Evolutionary conservation across 106 monocot species (phyloP).

Genomic region (Cymbidium sinense): DNA sequence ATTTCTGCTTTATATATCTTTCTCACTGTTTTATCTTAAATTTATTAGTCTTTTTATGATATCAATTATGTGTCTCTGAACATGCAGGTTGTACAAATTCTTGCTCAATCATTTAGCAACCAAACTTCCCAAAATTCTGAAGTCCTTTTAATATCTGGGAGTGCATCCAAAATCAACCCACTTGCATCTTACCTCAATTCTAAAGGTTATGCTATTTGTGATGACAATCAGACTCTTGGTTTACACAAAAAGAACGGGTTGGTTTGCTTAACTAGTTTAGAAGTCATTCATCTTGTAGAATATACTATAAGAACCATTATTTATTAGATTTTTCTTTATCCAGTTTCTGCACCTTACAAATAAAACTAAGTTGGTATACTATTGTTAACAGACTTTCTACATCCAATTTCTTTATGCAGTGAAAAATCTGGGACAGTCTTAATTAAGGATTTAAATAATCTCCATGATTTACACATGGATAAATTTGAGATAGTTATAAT

Average conservation of each 20-base stretch:
- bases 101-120: not conserved
- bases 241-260: not conserved
- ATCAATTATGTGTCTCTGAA: not conserved
- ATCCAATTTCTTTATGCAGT: not conserved
- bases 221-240: not conserved
- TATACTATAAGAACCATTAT: not conserved
- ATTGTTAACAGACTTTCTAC: not conserved
- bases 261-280: not conserved
- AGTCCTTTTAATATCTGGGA: not conserved
- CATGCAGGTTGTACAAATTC: slow-evolving; percentile 2
- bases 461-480: not conserved
- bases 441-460: slow-evolving; percentile 11
- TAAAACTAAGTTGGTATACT: not conserved
- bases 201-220: not conserved
- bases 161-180: slow-evolving; percentile 1
- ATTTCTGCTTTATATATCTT: not conserved
- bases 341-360: not conserved
- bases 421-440: not conserved
- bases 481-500: slow-evolving; percentile 20
- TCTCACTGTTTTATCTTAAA: not conserved
- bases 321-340: not conserved
- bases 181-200: not conserved
- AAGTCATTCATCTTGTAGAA: not conserved
- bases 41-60: not conserved
- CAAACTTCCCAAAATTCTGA: not conserved